phyloP scores from a whole-genome alignment of 768 basidiomycete genomes.

The Mycena latifolia region DNA sequence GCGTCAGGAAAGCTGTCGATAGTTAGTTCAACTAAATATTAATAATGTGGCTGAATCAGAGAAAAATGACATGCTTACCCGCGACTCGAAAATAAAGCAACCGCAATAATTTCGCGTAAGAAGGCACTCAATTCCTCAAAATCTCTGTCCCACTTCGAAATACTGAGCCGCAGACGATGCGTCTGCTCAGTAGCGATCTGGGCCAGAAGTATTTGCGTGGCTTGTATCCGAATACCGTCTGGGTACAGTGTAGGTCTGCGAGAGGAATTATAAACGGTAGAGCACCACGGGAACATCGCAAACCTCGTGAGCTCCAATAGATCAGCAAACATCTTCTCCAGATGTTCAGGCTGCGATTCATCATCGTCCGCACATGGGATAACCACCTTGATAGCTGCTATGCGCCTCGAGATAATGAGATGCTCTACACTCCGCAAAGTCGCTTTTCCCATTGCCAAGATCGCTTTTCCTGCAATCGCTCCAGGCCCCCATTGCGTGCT shows the following conservation, averaged over 20 bases:
- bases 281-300: too few species aligned
- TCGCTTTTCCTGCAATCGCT: constrained; percentile 41
- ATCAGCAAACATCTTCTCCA: constrained; percentile 40
- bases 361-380: constrained; percentile 35
- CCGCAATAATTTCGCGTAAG: constrained; percentile 2
- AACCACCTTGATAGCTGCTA: constrained; percentile 33
- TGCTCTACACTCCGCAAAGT: constrained; percentile 42
- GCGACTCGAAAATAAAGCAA: constrained; percentile 9
- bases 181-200: neutral
- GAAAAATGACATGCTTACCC: neutral
- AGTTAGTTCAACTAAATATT: too few species aligned
- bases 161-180: neutral
- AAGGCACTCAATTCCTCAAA: neutral
- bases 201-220: neutral
- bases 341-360: constrained; percentile 11
- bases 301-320: too few species aligned
- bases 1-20: neutral
- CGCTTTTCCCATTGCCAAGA: constrained; percentile 42
- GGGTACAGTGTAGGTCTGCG: neutral
- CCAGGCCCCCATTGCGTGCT: constrained; percentile 38
- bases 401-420: constrained; percentile 38
- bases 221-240: neutral
- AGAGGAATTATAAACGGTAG: neutral
- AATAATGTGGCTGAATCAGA: neutral
- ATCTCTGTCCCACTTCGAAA: neutral